Base-by-base conservation (phyloP, 441 rosid species). In the Cnidoscolus chayamansa region DNA sequence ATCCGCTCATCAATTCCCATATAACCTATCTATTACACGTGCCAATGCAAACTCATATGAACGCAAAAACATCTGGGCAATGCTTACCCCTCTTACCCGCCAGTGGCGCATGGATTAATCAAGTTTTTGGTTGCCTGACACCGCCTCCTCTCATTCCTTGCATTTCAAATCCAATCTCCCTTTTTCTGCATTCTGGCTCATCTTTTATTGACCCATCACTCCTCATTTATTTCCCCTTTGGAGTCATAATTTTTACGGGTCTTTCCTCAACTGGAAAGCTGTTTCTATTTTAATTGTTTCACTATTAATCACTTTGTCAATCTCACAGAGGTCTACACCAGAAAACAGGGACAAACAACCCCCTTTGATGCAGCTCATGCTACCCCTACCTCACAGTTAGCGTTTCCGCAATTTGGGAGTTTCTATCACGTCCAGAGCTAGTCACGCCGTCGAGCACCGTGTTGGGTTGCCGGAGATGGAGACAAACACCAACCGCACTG, bases 391-490 rank as follows among this genome's bases (percentile, higher is more conserved):
- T 40, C 60, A 73, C 31, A 20, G 49, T 40, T 67, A 35, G 60
- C 65, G 35, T 67, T 73, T 56, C 4, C 5, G 32, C 35, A 60
- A 66, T 48, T 59, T 67, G 30, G 65, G 48, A 12, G 4, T 10
- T 15, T 49, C 86, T 32, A 57, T 10, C 64, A 58, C 72, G 77
- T 68, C 79, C 72, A 79, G 72, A 54, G 76, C 79, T 25, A 73
- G 76, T 74, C 83, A 81, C 76, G 88, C 84, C 43, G 86, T 83
- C 74, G 85, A 84, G 65, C 83, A 74, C 76, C 76, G 45, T 17
- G 86, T 80, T n/a, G 84, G 86, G 56, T 68, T 84, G 73, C 80
- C 84, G 64, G 73, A 78, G 59, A 74, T 77, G 84, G 84, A 76
- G 60, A 58, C 76, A 10, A 82, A 80, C 49, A 61, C 87, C 35